Base-by-base conservation (phyloP, 176 grass and related monocot species). In the Lolium perenne region DNA sequence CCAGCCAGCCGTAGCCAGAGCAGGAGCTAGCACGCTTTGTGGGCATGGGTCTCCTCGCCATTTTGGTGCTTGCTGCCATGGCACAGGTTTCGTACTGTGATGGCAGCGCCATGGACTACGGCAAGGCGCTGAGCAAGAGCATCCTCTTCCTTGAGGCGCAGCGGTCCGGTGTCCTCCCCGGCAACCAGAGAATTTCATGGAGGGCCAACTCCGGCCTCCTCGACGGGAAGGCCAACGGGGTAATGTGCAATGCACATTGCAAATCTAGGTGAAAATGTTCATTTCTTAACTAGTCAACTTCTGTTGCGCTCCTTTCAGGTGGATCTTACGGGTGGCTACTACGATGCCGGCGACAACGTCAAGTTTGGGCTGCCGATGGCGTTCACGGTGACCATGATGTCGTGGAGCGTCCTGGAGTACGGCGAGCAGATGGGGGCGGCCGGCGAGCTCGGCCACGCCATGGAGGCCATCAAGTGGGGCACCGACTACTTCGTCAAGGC, bases 321-420 rank as follows among this genome's bases (percentile, higher is more conserved):
- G 43, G 93, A 98, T 71, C 91, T 98, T 2, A 92, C 89, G 0
- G 96, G 96, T 13, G 96, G 96, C 0, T 98, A 98, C 86, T 98
- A 98, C 54, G 96, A 98, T 77, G 96, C 96, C 26, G 93, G 96
- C 47, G 96, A 98, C 78, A 98, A 98, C 14, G 96, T 98, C 57
- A 98, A 98, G 84, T 98, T 95, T 74, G 96, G 96, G 22, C 75
- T 98, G 54, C 96, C 96, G 3, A 95, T 98, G 96, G 96, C 96
- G 74, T 98, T 95, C 92, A 95, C 96, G 70, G 89, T 98, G 74
- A 98, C 96, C 16, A 98, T 98, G 96, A 95, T 98, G 91, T 68
- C 93, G 54, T 98, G 96, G 96, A 93, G 96, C 81, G 86, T 95
- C 1, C 45, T 92, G 9, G 96, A 98, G 70, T 98, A 95, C 83